Conservation (phyloP, 2,329 filamentous ascomycete genomes). For the Byssochlamys sp. region DNA sequence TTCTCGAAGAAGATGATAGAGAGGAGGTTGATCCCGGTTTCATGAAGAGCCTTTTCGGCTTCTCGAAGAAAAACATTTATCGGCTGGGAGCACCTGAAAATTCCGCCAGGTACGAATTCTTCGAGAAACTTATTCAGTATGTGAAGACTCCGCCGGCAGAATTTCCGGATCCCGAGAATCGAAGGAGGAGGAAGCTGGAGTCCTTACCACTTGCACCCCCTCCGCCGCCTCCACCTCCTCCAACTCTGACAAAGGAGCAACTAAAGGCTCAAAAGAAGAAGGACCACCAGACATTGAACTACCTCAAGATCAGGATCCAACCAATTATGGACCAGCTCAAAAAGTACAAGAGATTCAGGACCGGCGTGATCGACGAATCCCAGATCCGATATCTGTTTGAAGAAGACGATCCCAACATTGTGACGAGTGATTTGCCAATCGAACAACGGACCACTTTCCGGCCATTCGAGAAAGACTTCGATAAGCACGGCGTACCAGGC, state of each 20-base stretch:
- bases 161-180: slow-evolving; percentile 75
- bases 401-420: slow-evolving; percentile 63
- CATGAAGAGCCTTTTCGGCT: slow-evolving; percentile 72
- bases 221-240: slow-evolving; percentile 53
- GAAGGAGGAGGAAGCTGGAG: slow-evolving; percentile 77
- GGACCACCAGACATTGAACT: slow-evolving; percentile 74
- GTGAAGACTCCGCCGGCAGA: slow-evolving; percentile 70
- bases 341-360: slow-evolving; percentile 80
- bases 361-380: slow-evolving; percentile 63
- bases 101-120: slow-evolving; percentile 64
- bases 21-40: slow-evolving; percentile 54
- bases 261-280: slow-evolving; percentile 68
- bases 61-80: slow-evolving; percentile 68
- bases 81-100: slow-evolving; percentile 58
- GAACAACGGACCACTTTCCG: slow-evolving; percentile 52
- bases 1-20: slow-evolving; percentile 57
- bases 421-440: slow-evolving; percentile 51
- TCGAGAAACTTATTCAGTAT: slow-evolving; percentile 62
- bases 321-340: slow-evolving; percentile 97
- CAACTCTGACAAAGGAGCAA: slow-evolving; percentile 65
- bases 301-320: slow-evolving; percentile 79
- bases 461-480: slow-evolving; percentile 69
- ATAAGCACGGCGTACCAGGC: slow-evolving; percentile 68
- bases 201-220: slow-evolving; percentile 65
- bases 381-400: slow-evolving; percentile 74